These are phyloP conservation scores for Salix viminalis DNA, from an alignment of 345 rosid genomes.

Conservation along the genomic window DNA sequence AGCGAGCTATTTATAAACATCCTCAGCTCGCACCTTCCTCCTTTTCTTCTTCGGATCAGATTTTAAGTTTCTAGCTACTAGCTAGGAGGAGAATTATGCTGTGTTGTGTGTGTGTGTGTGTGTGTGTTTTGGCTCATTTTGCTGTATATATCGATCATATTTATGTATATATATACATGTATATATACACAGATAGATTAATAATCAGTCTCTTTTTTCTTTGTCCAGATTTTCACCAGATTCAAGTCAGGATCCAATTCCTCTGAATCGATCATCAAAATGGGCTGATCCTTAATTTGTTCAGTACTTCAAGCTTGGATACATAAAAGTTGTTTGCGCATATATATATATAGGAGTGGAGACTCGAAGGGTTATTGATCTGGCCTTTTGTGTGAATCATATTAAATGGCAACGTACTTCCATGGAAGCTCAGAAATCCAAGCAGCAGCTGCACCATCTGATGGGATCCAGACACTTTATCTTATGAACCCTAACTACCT, in stretches of 20 bases:
- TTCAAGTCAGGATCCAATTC: background rate
- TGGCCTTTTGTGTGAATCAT: background rate
- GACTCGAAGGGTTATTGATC: background rate
- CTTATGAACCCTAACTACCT: slow-evolving; percentile 47
- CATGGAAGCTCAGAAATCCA: slow-evolving; percentile 47
- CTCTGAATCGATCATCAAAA: slow-evolving; percentile 4
- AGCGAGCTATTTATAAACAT: background rate
- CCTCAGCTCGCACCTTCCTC: background rate
- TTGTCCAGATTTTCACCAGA: background rate
- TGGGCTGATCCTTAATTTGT: slow-evolving; percentile 6
- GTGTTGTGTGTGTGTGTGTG: too few species aligned
- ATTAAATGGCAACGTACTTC: slow-evolving; percentile 47
- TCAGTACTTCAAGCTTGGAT: background rate
- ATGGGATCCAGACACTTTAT: slow-evolving; percentile 47
- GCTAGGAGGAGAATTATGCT: background rate
- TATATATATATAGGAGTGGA: background rate
- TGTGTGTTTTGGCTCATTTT: background rate
- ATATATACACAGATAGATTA: background rate
- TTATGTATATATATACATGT: background rate
- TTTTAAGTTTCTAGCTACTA: background rate
- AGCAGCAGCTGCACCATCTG: slow-evolving; percentile 29
- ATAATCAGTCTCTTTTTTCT: background rate
- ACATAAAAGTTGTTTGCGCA: background rate
- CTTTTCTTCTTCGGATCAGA: background rate
- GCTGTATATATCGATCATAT: background rate